Base-by-base conservation (phyloP, 805 yeast genomes). In the Candida boidinii region DNA sequence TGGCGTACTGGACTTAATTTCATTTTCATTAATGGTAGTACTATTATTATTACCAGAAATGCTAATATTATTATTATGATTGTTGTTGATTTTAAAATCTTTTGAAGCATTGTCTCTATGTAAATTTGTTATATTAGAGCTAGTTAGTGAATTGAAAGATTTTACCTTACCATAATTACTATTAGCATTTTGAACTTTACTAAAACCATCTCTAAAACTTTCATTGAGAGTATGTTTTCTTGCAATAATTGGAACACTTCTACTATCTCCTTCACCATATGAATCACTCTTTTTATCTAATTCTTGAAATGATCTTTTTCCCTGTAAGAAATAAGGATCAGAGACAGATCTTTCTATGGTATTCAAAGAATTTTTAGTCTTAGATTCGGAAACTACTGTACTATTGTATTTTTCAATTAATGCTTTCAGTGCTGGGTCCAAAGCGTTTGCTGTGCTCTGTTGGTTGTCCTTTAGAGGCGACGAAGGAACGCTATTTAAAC, bases 391-490 rank as follows among this genome's bases (percentile, higher is more conserved):
- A 11, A 55, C 55, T 28, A 61, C 44, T 4, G 59, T 62, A 21
- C 57, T 43, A 10, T 68, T 68, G 44, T 68, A 70, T 37, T 64
- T 70, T 6, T 53, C 49, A 13, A 70, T 43, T 37, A 70, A 49
- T 17, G 36, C 35, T 33, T 48, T 45, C 23, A 57, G 19, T 13
- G 43, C 43, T 1, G 60, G 60, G 26, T 50, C 54, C 28, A 57
- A 28, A 6, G 52, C 31, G 19, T 45, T 45, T 7, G 39, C 32
- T 13, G 32, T 40, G 32, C 14, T 42, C 2, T 46, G 34, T 2
- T 43, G 12, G 14, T 46, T 48, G 16, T 50, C 54, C 35, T 49
- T 56, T 27, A 68, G 43, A 0, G 75, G 75, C 4, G 74, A 68
- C 3, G 72, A 65, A 1, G 65, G 62, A 7, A 61, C 42, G 24